Evolutionary conservation across 306 rosid genomes (phyloP).

Genomic region (Fragaria iinumae): DNA sequence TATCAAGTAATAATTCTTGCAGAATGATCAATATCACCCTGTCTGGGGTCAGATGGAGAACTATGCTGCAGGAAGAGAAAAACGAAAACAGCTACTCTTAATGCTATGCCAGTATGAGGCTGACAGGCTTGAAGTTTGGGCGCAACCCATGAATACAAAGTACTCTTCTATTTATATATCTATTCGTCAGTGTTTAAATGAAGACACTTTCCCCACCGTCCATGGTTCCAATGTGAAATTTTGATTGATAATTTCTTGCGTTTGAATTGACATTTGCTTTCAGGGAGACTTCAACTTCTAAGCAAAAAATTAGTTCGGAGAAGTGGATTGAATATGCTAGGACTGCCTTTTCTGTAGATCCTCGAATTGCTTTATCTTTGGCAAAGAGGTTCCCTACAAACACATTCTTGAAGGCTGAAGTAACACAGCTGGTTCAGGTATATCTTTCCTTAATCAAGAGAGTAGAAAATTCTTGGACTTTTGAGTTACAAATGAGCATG

Average conservation of each 20-base stretch:
- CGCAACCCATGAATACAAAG: constrained; percentile 90
- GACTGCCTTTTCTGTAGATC: constrained; percentile 96
- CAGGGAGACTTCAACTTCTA: constrained; percentile 63
- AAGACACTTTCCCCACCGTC: not conserved
- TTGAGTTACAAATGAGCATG: constrained; percentile 17
- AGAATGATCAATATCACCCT: constrained; percentile 79
- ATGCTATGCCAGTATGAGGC: constrained; percentile 95
- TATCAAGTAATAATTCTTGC: constrained; percentile 30
- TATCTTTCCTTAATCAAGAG: constrained; percentile 6
- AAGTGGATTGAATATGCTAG: constrained; percentile 87
- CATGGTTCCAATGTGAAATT: not conserved
- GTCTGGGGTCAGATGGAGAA: constrained; percentile 97
- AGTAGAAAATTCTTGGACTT: constrained; percentile 1
- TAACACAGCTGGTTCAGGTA: constrained; percentile 91
- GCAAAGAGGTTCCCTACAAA: constrained; percentile 85
- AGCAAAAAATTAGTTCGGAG: constrained; percentile 75
- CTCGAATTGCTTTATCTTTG: constrained; percentile 77
- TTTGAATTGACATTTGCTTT: constrained; percentile 13
- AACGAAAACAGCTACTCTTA: constrained; percentile 75
- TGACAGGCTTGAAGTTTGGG: constrained; percentile 99
- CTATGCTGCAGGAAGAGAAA: constrained; percentile 81
- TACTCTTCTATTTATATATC: constrained; percentile 26
- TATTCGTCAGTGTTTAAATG: not conserved
- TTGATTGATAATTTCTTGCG: not conserved
- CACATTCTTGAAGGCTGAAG: constrained; percentile 73